Evolutionary conservation across 768 basidiomycete genomes (phyloP).

Genomic region (Cubamyces sp.): DNA sequence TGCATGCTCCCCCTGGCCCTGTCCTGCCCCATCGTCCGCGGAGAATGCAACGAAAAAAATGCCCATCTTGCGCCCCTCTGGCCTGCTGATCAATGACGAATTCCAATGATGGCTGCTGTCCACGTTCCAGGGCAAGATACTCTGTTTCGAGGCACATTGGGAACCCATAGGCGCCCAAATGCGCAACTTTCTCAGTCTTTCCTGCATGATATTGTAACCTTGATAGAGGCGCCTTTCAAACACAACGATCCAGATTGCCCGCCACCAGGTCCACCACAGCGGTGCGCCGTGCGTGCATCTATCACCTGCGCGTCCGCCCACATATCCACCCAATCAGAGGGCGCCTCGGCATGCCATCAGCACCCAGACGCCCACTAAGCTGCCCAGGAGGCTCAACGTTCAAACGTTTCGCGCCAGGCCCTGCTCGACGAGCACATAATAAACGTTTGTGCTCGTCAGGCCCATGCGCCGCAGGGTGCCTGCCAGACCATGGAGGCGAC

Average conservation of each 20-base stretch:
- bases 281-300: background rate
- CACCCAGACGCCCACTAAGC: no score
- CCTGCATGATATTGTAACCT: background rate
- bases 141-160: background rate
- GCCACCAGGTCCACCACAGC: background rate
- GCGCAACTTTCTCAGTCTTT: no score
- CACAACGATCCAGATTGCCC: background rate
- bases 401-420: no score
- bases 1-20: background rate
- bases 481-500: no score
- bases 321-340: background rate
- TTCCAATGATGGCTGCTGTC: slow-evolving; percentile 1
- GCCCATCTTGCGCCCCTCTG: background rate
- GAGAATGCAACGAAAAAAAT: background rate
- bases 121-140: slow-evolving; percentile 5
- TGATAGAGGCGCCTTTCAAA: background rate
- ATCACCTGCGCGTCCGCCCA: background rate
- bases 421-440: no score
- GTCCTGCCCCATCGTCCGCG: background rate
- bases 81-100: slow-evolving; percentile 4
- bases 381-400: no score
- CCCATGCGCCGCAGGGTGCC: no score
- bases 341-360: background rate
- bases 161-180: background rate
- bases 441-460: no score